phyloP scores from a whole-genome alignment of 2,329 filamentous ascomycete species.

The Monilinia vaccinii-corymbosi region DNA sequence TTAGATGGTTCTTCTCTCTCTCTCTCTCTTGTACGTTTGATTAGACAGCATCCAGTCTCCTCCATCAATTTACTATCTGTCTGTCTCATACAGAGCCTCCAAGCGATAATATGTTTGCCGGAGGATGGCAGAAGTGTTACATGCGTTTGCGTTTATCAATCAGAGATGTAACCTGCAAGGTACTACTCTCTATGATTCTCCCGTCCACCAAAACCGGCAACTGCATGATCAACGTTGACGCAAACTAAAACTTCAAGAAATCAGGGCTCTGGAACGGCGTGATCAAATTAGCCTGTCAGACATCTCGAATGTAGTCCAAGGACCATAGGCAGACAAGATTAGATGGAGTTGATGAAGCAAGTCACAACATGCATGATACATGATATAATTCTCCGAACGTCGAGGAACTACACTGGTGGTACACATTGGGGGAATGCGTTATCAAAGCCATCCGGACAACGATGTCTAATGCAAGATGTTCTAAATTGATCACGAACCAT shows the following conservation, averaged over 20 bases:
- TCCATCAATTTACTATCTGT: background rate
- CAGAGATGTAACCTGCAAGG: background rate
- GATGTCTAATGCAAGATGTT: background rate
- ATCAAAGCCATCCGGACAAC: background rate
- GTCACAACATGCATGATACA: background rate
- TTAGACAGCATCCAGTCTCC: background rate
- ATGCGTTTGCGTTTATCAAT: background rate
- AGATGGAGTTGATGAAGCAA: background rate
- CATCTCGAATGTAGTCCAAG: background rate
- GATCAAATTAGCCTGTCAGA: background rate
- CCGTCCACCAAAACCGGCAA: background rate
- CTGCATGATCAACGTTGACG: background rate
- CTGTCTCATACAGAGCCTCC: background rate
- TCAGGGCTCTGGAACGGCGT: background rate
- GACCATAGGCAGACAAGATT: background rate
- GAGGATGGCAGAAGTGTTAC: slow-evolving; percentile 2
- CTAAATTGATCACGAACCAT: slow-evolving; percentile 1
- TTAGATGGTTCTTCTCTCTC: background rate
- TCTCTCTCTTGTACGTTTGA: background rate
- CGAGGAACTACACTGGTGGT: background rate
- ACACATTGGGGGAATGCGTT: slow-evolving; percentile 4
- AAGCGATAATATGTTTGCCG: background rate
- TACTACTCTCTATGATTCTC: background rate
- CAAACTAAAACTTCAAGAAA: background rate
- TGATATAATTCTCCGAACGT: background rate